Evolutionary conservation across 2,329 filamentous ascomycete genomes (phyloP), one percentile per base, ranked within the genome.

Genomic region (Calonectria ilicicola): DNA sequence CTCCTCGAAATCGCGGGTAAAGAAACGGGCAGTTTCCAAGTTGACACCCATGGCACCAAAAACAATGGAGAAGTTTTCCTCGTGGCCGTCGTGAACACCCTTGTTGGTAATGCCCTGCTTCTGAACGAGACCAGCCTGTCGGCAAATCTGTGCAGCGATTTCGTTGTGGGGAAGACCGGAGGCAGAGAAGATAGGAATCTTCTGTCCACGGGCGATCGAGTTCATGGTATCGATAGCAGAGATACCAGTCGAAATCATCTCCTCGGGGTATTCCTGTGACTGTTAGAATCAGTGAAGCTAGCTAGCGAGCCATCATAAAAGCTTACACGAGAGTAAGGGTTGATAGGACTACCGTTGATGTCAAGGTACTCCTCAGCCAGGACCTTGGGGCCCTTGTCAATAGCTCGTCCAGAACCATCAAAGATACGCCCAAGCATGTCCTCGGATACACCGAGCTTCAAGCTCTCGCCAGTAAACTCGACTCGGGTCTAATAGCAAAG

Each of bases 21-120:
- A 99, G 91, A 99, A 99, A 80, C 97, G 94, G 81, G 94, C 95
- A 38, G 97, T 99, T 85, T 99, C 97, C 93, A 99, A 92, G 89
- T 99, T 99, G 80, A 99, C 97, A 95, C 97, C 97, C 97, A 99
- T 99, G 82, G 97, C 97, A 83, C 95, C 97, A 84, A 99, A 99
- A 70, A 99, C 97, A 81, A 99, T 99, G 73, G 96, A 98, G 91
- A 99, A 99, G 89, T 99, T 99, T 83, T 99, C 97, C 82, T 98
- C 95, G 86, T 99, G 97, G 69, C 93, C 96, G 82, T 99, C 97
- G 83, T 99, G 97, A 29, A 97, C 93, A 77, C 94, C 96, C 91
- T 99, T 99, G 84, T 95, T 98, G 42, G 95, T 93, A 67, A 92
- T 85, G 65, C 95, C 90, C 89, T 95, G 82, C 79, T 90, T 86